These are phyloP conservation scores for Tricharina praecox DNA, from an alignment of 495 filamentous ascomycete genomes.

Conservation along the genomic window DNA sequence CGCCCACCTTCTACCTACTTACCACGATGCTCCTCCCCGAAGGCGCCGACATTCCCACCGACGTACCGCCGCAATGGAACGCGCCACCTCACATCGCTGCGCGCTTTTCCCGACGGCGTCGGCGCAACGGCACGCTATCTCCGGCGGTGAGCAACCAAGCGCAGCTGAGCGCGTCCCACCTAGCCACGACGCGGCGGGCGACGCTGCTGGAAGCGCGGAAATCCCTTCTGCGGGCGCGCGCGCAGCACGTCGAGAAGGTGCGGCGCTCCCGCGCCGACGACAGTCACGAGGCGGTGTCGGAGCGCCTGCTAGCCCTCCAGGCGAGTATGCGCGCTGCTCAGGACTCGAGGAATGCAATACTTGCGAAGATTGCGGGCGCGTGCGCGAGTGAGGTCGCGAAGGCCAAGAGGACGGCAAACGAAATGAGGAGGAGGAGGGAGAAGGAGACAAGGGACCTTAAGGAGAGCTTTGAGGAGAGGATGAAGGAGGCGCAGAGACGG, in stretches of 20 bases:
- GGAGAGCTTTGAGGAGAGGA: constrained; percentile 18
- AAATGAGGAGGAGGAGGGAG: constrained; percentile 75
- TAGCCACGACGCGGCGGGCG: constrained; percentile 24
- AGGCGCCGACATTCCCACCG: not conserved
- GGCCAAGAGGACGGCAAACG: constrained; percentile 85
- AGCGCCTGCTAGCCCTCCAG: constrained; percentile 39
- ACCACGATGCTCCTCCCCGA: constrained; percentile 1
- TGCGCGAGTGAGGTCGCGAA: constrained; percentile 91
- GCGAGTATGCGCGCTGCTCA: constrained; percentile 79
- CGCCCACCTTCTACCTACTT: no score
- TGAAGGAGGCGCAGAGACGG: constrained; percentile 23
- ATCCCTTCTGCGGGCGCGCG: constrained; percentile 79
- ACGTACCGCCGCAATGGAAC: constrained; percentile 19
- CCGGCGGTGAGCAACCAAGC: constrained; percentile 5
- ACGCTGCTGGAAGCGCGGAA: constrained; percentile 72
- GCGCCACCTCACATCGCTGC: constrained; percentile 24
- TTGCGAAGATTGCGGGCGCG: constrained; percentile 82
- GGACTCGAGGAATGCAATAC: constrained; percentile 71
- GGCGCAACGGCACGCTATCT: constrained; percentile 13
- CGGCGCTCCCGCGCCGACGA: constrained; percentile 69
- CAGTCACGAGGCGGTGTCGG: constrained; percentile 53
- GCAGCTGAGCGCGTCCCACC: constrained; percentile 12
- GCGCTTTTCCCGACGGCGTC: constrained; percentile 22
- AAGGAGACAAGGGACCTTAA: constrained; percentile 57
- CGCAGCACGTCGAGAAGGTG: constrained; percentile 93